A percentile compares a stretch with the other conserved stretches of the same genome.
Conservation (phyloP, 495 filamentous ascomycete genomes). For the Aspergillus asperescens region DNA sequence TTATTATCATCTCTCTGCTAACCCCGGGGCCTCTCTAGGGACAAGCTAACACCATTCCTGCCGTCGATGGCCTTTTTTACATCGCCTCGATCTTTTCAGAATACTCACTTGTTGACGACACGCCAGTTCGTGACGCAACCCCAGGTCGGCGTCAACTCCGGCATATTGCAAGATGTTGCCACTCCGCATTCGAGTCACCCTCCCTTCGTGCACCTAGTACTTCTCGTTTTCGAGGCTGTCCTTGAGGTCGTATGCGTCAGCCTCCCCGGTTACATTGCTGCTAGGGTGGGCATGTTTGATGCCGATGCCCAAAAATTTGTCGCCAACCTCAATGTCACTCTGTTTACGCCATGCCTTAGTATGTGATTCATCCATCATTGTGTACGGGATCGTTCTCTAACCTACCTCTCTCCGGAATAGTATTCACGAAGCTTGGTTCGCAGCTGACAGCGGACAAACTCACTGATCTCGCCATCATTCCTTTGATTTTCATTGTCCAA, state of each 20-base stretch:
- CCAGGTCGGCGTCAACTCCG: slow-evolving; percentile 29
- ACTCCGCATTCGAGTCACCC: slow-evolving; percentile 50
- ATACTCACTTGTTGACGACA: slow-evolving; percentile 36
- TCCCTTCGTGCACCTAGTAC: slow-evolving; percentile 66
- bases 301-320: slow-evolving; percentile 92
- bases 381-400: not conserved
- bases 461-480: slow-evolving; percentile 84
- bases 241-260: slow-evolving; percentile 94
- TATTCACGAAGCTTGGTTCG: slow-evolving; percentile 96
- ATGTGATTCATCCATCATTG: slow-evolving; percentile 32
- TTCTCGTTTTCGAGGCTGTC: slow-evolving; percentile 94
- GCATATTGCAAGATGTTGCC: slow-evolving; percentile 21
- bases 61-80: slow-evolving; percentile 49
- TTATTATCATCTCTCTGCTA: not conserved
- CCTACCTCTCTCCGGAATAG: slow-evolving; percentile 36
- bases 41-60: not conserved
- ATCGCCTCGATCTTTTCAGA: slow-evolving; percentile 61
- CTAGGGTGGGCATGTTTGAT: slow-evolving; percentile 84
- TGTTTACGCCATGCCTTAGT: slow-evolving; percentile 97
- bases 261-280: slow-evolving; percentile 91
- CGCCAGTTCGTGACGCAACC: slow-evolving; percentile 29
- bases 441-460: slow-evolving; percentile 90
- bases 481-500: slow-evolving; percentile 84
- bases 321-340: slow-evolving; percentile 85
- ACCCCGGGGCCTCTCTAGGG: not conserved